Evolutionary conservation across 164 flowering plant genomes (phyloP).

Genomic region (Malania oleifera): DNA sequence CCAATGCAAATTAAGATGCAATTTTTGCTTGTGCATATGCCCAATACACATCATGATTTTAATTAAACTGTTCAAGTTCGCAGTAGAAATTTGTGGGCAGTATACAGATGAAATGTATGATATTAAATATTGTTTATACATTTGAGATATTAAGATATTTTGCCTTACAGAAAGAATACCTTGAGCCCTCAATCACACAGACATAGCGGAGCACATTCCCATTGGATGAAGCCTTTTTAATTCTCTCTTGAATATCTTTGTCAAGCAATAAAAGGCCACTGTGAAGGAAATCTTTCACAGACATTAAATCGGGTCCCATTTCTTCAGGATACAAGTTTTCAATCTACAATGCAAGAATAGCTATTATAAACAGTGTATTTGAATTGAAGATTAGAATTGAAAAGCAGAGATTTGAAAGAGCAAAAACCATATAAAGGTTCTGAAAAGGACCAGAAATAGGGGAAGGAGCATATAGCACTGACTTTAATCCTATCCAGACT

Average conservation of each 20-base stretch:
- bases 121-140: too few relatives aligned
- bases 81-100: too few relatives aligned
- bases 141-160: too few relatives aligned
- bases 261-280: conserved; percentile 62
- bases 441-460: neutral
- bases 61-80: too few relatives aligned
- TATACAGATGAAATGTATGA: too few relatives aligned
- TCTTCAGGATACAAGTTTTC: conserved; percentile 84
- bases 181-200: conserved; percentile 68
- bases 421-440: neutral
- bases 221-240: conserved; percentile 52
- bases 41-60: too few relatives aligned
- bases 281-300: conserved; percentile 52
- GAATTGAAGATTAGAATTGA: neutral
- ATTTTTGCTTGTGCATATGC: too few relatives aligned
- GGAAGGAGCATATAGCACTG: neutral
- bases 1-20: too few relatives aligned
- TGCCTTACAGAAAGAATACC: conserved; percentile 32
- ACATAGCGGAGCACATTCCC: conserved; percentile 91
- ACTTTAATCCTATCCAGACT: conserved; percentile 64
- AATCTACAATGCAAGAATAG: conserved; percentile 36
- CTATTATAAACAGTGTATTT: neutral
- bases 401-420: neutral
- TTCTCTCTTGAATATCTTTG: conserved; percentile 49
- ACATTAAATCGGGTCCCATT: conserved; percentile 65